Percentiles rank a stretch among this genome's conserved stretches.
Evolutionary conservation across 2,329 filamentous ascomycete species (phyloP).

Genomic region (Fusarium sp.): DNA sequence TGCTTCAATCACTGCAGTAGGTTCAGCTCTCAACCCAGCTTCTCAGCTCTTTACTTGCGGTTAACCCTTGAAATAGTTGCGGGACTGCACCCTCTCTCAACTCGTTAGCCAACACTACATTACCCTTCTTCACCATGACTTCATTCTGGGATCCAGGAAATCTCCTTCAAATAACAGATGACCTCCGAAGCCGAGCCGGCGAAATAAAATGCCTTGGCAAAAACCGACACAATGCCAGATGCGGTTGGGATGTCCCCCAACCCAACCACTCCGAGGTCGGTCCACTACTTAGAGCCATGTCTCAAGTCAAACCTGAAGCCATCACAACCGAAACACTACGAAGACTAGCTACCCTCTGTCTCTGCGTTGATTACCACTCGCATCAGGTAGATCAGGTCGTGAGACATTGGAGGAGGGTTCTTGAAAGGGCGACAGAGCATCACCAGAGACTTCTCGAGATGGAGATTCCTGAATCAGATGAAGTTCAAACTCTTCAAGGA

Average conservation of each 20-base stretch:
- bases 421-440: not conserved
- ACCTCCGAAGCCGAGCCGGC: not conserved
- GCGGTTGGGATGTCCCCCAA: not conserved
- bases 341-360: not conserved
- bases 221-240: not conserved
- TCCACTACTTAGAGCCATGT: slow-evolving; percentile 1
- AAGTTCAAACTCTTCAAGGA: not conserved
- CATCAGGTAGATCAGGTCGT: not conserved
- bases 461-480: not conserved
- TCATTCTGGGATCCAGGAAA: slow-evolving; percentile 5
- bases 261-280: not conserved
- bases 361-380: not conserved
- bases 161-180: slow-evolving; percentile 8
- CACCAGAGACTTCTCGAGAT: not conserved
- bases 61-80: not conserved
- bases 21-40: not conserved
- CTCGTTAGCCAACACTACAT: not conserved
- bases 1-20: not conserved
- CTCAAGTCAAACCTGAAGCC: not conserved
- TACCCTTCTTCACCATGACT: not conserved
- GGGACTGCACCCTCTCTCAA: not conserved
- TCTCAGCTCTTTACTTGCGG: not conserved
- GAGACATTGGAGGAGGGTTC: not conserved
- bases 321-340: not conserved
- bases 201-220: slow-evolving; percentile 4